A percentile compares a stretch with the other conserved stretches of the same genome.
Evolutionary conservation across 2,329 filamentous ascomycete genomes (phyloP).

Genomic region (Lecanoromycetidae sp.): DNA sequence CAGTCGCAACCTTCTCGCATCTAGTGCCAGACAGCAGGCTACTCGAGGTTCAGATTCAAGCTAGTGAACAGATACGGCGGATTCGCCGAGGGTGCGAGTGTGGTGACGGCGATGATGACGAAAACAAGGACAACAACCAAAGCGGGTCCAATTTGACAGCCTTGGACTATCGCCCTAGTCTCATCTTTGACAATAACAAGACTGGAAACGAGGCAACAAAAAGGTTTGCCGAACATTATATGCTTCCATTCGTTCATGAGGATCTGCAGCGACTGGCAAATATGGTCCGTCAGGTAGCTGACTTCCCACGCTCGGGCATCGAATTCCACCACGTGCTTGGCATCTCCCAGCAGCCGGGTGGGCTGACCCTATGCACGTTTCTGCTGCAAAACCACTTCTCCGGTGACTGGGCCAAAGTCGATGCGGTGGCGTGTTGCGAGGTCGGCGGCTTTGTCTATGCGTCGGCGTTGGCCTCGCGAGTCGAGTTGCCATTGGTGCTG

Average conservation of each 20-base stretch:
- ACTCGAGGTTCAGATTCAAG: constrained; percentile 42
- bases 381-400: constrained; percentile 38
- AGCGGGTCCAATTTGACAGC: constrained; percentile 18
- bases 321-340: constrained; percentile 48
- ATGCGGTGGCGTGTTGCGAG: constrained; percentile 42
- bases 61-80: constrained; percentile 28
- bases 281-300: constrained; percentile 39
- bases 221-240: constrained; percentile 31
- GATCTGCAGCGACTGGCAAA: constrained; percentile 35
- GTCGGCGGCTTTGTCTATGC: constrained; percentile 46
- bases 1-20: constrained; percentile 42
- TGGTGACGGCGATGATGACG: constrained; percentile 13
- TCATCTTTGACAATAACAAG: constrained; percentile 43
- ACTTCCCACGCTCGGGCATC: constrained; percentile 42
- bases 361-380: constrained; percentile 40
- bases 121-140: constrained; percentile 19
- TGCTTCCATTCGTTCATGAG: constrained; percentile 38
- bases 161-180: constrained; percentile 29
- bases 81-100: constrained; percentile 26
- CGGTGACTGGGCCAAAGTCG: constrained; percentile 37
- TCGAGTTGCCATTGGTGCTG: constrained; percentile 35
- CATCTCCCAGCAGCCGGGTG: constrained; percentile 41
- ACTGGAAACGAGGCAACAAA: constrained; percentile 29
- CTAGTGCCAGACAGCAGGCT: constrained; percentile 42
- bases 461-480: constrained; percentile 34